phyloP scores from a whole-genome alignment of 78 protist species.

The Dictyostelium firmibasis region DNA sequence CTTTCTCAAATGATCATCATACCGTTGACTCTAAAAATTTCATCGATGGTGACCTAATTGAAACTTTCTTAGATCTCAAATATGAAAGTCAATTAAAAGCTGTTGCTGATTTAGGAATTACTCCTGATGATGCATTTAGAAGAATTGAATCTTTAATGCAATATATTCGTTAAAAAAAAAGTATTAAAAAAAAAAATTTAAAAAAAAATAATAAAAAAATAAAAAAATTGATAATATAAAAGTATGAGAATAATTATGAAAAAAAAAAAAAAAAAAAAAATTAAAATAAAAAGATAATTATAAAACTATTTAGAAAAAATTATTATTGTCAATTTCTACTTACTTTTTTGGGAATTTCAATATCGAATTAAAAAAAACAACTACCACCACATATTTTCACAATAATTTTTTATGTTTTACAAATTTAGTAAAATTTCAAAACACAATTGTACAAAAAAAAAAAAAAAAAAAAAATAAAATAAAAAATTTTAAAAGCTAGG shows the following conservation, averaged over 20 bases:
- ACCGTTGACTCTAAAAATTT: slow-evolving; percentile 43
- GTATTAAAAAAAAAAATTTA: neutral
- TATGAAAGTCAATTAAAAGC: slow-evolving; percentile 35
- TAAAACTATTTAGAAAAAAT: no score
- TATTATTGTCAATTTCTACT: no score
- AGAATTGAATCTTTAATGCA: slow-evolving; percentile 67
- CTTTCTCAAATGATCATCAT: slow-evolving; percentile 82
- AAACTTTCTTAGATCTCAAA: slow-evolving; percentile 82
- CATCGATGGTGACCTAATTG: slow-evolving; percentile 95
- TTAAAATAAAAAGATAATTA: neutral
- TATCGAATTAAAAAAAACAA: neutral
- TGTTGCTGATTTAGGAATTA: slow-evolving; percentile 18
- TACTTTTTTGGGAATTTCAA: neutral
- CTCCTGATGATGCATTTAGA: slow-evolving; percentile 43
- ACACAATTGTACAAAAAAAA: neutral
- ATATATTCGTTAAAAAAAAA: slow-evolving; percentile 22
- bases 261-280: neutral
- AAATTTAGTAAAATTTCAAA: neutral
- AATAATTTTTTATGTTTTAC: neutral
- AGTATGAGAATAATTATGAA: no score
- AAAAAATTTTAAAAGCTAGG: no score
- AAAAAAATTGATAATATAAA: neutral
- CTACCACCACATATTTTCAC: neutral
- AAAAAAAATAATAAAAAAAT: neutral
- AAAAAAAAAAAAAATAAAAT: no score